Conservation (phyloP, 78 protist species). For the slime mould (Dictyostelium discoideum) region DNA sequence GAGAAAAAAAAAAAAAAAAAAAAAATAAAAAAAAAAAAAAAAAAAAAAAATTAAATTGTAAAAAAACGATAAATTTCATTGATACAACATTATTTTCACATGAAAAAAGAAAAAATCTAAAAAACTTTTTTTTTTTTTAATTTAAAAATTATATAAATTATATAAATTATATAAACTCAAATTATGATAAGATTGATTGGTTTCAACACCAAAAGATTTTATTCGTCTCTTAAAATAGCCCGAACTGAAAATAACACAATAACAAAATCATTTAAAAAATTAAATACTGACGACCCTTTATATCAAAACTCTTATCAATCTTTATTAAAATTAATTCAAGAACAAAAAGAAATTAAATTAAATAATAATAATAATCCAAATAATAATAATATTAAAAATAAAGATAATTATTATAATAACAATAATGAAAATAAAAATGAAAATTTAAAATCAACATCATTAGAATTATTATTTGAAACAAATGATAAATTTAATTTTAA, state of each 20-base stretch:
- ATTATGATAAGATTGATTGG: background rate
- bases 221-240: background rate
- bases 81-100: too few species aligned
- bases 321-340: background rate
- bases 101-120: too few species aligned
- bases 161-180: too few species aligned
- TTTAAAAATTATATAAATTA: too few species aligned
- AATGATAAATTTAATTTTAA: slow-evolving; percentile 8
- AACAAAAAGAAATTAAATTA: background rate
- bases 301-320: background rate
- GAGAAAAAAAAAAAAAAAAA: too few species aligned
- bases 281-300: background rate
- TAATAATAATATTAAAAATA: background rate
- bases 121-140: too few species aligned
- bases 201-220: background rate
- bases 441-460: background rate
- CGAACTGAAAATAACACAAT: background rate
- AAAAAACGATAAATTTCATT: too few species aligned
- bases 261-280: background rate
- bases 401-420: too few species aligned
- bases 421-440: background rate
- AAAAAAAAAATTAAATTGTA: too few species aligned
- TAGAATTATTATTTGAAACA: background rate
- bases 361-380: background rate
- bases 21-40: too few species aligned